Conservation (phyloP, 768 basidiomycete genomes). For the Phylloporus scabripes region DNA sequence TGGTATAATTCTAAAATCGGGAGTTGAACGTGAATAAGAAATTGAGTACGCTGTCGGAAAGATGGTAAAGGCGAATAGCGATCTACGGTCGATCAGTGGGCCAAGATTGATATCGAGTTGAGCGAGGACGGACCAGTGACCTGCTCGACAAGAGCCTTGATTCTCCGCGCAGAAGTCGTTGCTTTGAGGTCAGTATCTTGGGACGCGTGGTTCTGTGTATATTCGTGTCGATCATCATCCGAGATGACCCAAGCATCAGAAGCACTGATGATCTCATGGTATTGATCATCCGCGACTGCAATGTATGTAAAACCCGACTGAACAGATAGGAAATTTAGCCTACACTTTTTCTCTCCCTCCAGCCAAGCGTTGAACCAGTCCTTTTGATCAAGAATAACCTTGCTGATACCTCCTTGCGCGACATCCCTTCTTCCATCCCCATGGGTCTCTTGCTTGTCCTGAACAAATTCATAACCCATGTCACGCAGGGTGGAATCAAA, state of each 20-base stretch:
- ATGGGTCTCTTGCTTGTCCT: slow-evolving; percentile 14
- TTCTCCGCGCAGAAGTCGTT: slow-evolving; percentile 77
- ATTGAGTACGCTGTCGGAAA: slow-evolving; percentile 70
- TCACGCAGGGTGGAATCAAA: slow-evolving; percentile 80
- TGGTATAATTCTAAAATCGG: slow-evolving; percentile 78
- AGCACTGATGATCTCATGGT: slow-evolving; percentile 74
- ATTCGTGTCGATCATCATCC: slow-evolving; percentile 54
- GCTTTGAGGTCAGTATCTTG: slow-evolving; percentile 47
- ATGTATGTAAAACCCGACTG: not conserved
- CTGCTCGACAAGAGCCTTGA: slow-evolving; percentile 85
- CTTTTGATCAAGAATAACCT: slow-evolving; percentile 71
- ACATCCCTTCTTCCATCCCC: slow-evolving; percentile 17
- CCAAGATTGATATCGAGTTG: not conserved
- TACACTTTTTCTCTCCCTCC: slow-evolving; percentile 83
- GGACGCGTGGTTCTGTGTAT: slow-evolving; percentile 22
- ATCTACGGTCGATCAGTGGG: slow-evolving; percentile 41
- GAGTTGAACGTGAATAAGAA: slow-evolving; percentile 80
- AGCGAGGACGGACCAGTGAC: slow-evolving; percentile 61
- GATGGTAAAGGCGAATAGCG: slow-evolving; percentile 87
- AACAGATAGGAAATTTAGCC: slow-evolving; percentile 25
- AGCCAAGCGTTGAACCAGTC: slow-evolving; percentile 94
- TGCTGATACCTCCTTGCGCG: slow-evolving; percentile 74
- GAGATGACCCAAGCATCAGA: slow-evolving; percentile 83
- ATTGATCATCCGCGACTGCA: slow-evolving; percentile 83
- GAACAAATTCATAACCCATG: slow-evolving; percentile 59